Evolutionary conservation across 2,329 filamentous ascomycete species (phyloP).

Genomic region (Ceratocystis harringtonii): DNA sequence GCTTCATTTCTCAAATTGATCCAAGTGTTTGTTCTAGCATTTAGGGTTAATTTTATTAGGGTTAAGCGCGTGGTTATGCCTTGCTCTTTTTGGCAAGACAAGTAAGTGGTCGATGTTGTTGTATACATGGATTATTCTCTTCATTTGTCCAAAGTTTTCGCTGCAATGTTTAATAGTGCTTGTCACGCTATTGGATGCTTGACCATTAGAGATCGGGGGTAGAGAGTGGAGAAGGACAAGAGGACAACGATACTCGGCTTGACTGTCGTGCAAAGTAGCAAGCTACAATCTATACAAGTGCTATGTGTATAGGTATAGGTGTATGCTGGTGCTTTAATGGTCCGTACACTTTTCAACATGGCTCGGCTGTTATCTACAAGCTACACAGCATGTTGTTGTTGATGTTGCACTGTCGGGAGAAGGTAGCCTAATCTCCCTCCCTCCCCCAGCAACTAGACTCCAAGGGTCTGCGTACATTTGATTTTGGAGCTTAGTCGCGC

Average conservation of each 20-base stretch:
- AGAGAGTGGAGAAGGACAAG: not conserved
- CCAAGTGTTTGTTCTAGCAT: not conserved
- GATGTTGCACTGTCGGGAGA: too few species aligned
- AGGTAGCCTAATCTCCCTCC: not conserved
- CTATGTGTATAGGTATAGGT: too few species aligned
- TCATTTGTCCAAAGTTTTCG: not conserved
- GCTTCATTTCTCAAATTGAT: not conserved
- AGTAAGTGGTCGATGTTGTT: not conserved
- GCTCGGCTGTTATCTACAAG: too few species aligned
- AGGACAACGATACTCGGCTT: not conserved
- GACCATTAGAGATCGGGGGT: not conserved
- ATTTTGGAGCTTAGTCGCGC: not conserved
- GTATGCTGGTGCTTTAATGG: too few species aligned
- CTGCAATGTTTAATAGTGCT: not conserved
- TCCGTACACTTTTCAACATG: too few species aligned
- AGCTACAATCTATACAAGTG: too few species aligned
- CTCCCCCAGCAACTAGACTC: not conserved
- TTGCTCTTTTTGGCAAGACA: not conserved
- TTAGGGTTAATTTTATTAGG: not conserved
- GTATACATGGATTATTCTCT: too few species aligned
- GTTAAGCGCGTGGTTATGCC: not conserved
- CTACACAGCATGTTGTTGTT: too few species aligned
- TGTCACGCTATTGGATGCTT: not conserved
- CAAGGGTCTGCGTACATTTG: not conserved
- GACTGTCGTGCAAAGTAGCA: not conserved